These are phyloP conservation scores for Paraconiothyrium brasiliense DNA, from an alignment of 2,329 filamentous ascomycete genomes.

Conservation along the genomic window DNA sequence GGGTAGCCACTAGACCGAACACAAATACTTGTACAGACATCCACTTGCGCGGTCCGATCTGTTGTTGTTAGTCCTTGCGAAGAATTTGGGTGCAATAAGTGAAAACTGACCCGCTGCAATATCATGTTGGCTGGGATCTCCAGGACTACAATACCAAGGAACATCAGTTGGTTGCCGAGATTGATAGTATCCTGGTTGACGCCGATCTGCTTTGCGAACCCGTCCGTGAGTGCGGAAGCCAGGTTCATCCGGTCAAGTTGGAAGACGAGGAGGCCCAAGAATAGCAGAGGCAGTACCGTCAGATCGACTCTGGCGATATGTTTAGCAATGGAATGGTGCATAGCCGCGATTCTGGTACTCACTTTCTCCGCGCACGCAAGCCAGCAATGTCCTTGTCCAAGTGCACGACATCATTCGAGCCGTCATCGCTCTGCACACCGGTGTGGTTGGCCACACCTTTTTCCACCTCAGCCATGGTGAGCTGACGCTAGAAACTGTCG, in stretches of 20 bases:
- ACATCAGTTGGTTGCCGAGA: conserved; percentile 64
- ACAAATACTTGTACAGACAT: conserved; percentile 60
- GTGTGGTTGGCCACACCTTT: conserved; percentile 18
- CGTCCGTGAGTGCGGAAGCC: conserved; percentile 60
- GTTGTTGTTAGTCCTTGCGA: background rate
- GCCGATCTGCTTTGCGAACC: conserved; percentile 55
- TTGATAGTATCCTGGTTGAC: conserved; percentile 61
- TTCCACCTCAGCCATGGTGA: conserved; percentile 24
- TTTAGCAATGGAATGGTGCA: background rate
- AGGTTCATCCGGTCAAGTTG: conserved; percentile 65
- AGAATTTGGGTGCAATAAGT: background rate
- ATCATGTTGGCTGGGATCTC: conserved; percentile 64
- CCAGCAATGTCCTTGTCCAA: conserved; percentile 22
- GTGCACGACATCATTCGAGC: conserved; percentile 17
- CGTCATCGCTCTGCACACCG: conserved; percentile 19
- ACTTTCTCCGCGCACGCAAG: conserved; percentile 32
- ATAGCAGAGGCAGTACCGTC: conserved; percentile 60
- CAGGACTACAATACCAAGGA: conserved; percentile 59
- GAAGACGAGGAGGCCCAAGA: conserved; percentile 61
- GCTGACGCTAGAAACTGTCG: background rate
- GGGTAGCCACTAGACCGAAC: conserved; percentile 58
- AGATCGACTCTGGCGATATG: conserved; percentile 54
- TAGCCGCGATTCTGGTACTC: background rate
- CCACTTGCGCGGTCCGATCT: conserved; percentile 54
- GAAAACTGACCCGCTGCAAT: conserved; percentile 43